A percentile compares a stretch with the other conserved stretches of the same genome.
Conservation (phyloP, 1,284 basidiomycete species). For the Irpex sp. region DNA sequence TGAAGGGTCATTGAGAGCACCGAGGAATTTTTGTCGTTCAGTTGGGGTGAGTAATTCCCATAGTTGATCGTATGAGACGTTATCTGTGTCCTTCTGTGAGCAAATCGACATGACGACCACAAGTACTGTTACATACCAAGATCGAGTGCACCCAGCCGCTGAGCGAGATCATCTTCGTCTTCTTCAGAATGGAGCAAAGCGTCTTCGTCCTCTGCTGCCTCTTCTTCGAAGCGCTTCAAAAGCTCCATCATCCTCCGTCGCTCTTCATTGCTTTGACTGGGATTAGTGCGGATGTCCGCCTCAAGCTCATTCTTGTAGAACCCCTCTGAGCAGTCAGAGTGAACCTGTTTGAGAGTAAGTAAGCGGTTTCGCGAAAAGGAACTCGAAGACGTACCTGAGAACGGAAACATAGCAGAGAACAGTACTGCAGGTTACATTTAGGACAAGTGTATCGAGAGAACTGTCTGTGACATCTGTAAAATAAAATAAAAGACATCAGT, state of each 20-base stretch:
- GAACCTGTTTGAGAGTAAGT: conserved; percentile 36
- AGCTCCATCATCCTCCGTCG: conserved; percentile 63
- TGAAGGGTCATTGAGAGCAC: conserved; percentile 52
- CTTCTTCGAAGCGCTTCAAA: conserved; percentile 68
- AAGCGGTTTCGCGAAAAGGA: not conserved
- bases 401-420: conserved; percentile 75
- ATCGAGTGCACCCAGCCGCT: conserved; percentile 53
- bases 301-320: conserved; percentile 76
- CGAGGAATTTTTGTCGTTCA: conserved; percentile 58
- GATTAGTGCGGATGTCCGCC: conserved; percentile 49
- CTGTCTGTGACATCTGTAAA: conserved; percentile 65
- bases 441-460: conserved; percentile 79
- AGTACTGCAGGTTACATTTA: conserved; percentile 75
- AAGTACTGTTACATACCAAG: conserved; percentile 43
- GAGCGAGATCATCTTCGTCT: conserved; percentile 44
- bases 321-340: conserved; percentile 67
- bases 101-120: not conserved
- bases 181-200: conserved; percentile 29
- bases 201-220: conserved; percentile 36
- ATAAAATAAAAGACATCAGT: conserved; percentile 12
- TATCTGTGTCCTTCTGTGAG: conserved; percentile 34
- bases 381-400: conserved; percentile 47
- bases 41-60: conserved; percentile 57
- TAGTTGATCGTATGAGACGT: conserved; percentile 53
- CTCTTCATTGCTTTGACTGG: conserved; percentile 53